Evolutionary conservation across 2,329 filamentous ascomycete genomes (phyloP).

Genomic region (Calonectria pseudoreteaudii): DNA sequence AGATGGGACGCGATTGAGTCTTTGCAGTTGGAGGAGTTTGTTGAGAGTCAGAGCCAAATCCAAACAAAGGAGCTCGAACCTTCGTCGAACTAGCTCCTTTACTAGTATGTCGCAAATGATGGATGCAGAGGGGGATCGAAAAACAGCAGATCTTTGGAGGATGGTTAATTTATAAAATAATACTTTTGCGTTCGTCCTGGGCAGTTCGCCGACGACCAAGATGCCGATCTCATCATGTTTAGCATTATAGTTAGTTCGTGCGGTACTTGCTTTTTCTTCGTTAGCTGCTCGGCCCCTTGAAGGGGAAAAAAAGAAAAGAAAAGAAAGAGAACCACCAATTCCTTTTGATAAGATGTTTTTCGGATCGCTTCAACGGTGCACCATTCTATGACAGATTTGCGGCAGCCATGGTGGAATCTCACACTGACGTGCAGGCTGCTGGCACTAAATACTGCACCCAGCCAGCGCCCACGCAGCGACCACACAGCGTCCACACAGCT

Average conservation of each 20-base stretch:
- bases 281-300: background rate
- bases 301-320: background rate
- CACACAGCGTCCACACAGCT: background rate
- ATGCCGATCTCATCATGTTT: background rate
- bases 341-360: background rate
- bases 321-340: background rate
- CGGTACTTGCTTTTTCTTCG: background rate
- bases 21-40: conserved; percentile 19
- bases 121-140: background rate
- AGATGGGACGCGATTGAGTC: conserved; percentile 48
- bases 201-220: background rate
- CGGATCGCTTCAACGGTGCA: background rate
- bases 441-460: background rate
- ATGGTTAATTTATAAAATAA: background rate
- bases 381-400: background rate
- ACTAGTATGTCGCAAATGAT: background rate
- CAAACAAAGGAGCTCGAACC: conserved; percentile 24
- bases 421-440: background rate
- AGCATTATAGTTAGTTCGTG: background rate
- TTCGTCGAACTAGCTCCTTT: background rate
- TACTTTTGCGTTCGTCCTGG: background rate
- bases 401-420: background rate
- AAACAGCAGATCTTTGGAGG: background rate
- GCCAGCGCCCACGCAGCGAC: no score
- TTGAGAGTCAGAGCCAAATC: background rate